Base-by-base conservation (phyloP, 352 stramenopile genomes). In the Globisporangium carolinianum region DNA sequence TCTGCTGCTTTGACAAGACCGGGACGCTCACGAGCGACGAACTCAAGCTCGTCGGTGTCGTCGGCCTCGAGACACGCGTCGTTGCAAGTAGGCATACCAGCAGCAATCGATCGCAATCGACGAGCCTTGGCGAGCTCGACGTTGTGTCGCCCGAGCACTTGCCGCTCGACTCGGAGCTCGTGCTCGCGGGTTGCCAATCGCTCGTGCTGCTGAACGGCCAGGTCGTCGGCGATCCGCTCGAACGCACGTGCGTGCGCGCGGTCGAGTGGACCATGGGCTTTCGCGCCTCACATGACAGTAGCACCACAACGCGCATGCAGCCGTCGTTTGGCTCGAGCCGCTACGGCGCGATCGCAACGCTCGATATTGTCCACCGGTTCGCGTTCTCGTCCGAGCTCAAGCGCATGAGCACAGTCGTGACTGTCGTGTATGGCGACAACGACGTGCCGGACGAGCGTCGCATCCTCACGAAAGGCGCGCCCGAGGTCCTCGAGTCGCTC, bases 1-100 rank as follows among this genome's bases (percentile, higher is more conserved):
- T 94, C 5, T 97, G 91, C 67, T 97, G 83, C 61, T 98, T 98
- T 63, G 95, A 98, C 73, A 98, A 98, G 66, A 98, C 94, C 0
- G 96, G 96, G 17, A 98, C 95, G 7, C 72, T 98, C 12, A 98
- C 95, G 0, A 96, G 78, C 51, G 95, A 98, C 72, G 76, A 95
- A 51, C 79, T 98, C 56, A 76, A 79, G 53, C 65, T 83, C 57
- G 67, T 63, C 10, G 73, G 73, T 2, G 64, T 80, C 53, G 62
- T 69, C 0, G 73, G 73, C 9, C 49, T 80, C 11, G 24, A 57
- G 41, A 57, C 50, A 0, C n/a, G 24, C 24, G 24, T 32, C 24
- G 24, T 32, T 32, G 1, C 24, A 32, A 32, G 24, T 32, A 2
- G 24, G 24, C 24, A 32, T 37, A n/a, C 11, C 1, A 55, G 49